Percentiles rank a stretch among this genome's conserved stretches.
Evolutionary conservation across 1,284 basidiomycete genomes (phyloP).

Genomic region (Ganoderma resinaceum): DNA sequence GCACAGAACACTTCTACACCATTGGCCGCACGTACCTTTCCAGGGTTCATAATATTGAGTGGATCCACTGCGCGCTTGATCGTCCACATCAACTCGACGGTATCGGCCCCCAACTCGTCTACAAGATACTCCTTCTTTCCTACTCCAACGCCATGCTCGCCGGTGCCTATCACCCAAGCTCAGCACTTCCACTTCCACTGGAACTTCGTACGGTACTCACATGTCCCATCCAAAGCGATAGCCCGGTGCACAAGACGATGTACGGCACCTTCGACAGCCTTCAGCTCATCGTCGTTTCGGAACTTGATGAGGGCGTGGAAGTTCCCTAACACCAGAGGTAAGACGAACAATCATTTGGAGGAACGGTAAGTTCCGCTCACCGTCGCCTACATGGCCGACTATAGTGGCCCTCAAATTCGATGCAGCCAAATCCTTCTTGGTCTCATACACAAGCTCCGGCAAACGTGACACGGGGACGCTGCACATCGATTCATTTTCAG

Average conservation of each 20-base stretch:
- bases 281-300: constrained; percentile 66
- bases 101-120: constrained; percentile 82
- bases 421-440: constrained; percentile 12
- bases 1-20: not conserved
- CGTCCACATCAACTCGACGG: constrained; percentile 85
- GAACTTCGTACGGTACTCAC: constrained; percentile 34
- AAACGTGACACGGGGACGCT: not conserved
- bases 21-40: constrained; percentile 62
- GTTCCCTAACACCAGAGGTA: constrained; percentile 47
- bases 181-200: not conserved
- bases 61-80: constrained; percentile 85
- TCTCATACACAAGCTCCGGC: constrained; percentile 8
- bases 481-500: constrained; percentile 35
- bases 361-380: not conserved
- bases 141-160: constrained; percentile 91
- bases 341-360: not conserved
- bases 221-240: constrained; percentile 80
- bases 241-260: constrained; percentile 77
- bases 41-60: constrained; percentile 82
- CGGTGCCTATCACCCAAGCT: constrained; percentile 47
- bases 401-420: constrained; percentile 4
- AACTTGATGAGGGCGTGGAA: constrained; percentile 69
- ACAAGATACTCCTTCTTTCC: constrained; percentile 81
- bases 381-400: constrained; percentile 18
- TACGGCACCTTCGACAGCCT: constrained; percentile 57